phyloP scores from a whole-genome alignment of 441 rosid species.

The Bocquillonia castaneifolia region DNA sequence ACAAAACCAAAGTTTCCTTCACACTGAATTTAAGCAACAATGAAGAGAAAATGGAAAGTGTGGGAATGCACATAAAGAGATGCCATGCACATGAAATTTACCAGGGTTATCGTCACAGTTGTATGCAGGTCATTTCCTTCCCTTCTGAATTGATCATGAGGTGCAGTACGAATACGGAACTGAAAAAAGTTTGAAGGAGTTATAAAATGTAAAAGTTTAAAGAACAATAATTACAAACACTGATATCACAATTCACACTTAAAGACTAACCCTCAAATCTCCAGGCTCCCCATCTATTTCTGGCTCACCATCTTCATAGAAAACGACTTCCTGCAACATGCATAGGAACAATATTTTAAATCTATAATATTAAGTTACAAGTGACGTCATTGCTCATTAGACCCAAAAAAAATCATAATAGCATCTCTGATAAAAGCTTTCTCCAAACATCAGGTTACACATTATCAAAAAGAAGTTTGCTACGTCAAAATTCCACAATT shows the following conservation, averaged over 20 bases:
- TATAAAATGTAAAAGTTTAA: not conserved
- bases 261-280: conserved; percentile 70
- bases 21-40: not conserved
- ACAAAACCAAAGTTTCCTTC: not conserved
- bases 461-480: not conserved
- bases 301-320: conserved; percentile 94
- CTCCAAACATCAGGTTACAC: not conserved
- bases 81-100: conserved; percentile 22
- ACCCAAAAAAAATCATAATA: not conserved
- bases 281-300: conserved; percentile 89
- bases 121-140: conserved; percentile 84
- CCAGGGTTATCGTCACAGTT: conserved; percentile 82
- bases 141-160: conserved; percentile 73
- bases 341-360: conserved; percentile 6
- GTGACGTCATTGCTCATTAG: not conserved
- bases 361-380: not conserved
- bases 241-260: not conserved
- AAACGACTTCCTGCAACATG: conserved; percentile 69
- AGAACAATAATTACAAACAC: not conserved
- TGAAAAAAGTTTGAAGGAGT: conserved; percentile 31
- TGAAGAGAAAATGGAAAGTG: not conserved
- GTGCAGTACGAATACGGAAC: conserved; percentile 85
- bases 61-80: not conserved
- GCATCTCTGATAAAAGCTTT: not conserved
- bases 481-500: not conserved